phyloP scores from a whole-genome alignment of 2,329 filamentous ascomycete genomes.

The Paecilomyces dactylethromorphus region DNA sequence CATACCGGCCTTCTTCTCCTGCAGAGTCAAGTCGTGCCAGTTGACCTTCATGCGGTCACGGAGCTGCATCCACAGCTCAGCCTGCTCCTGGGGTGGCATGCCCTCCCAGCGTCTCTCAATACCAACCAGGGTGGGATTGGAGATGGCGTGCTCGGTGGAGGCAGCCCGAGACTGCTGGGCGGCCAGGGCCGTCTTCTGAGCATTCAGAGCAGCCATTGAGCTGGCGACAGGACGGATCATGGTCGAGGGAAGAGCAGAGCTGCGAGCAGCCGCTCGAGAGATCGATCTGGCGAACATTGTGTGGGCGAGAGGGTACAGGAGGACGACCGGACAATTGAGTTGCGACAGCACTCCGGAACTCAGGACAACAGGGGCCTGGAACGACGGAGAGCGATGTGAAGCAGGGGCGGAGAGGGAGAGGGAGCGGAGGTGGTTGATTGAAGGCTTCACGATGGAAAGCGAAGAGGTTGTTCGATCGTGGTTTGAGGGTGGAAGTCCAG shows the following conservation, averaged over 20 bases:
- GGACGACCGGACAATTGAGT: constrained; percentile 22
- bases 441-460: constrained; percentile 19
- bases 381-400: background rate
- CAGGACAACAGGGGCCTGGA: background rate
- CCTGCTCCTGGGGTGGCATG: constrained; percentile 98
- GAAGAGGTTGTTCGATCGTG: constrained; percentile 28
- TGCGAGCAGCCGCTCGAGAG: constrained; percentile 39
- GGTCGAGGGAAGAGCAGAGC: constrained; percentile 30
- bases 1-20: constrained; percentile 99
- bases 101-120: constrained; percentile 99
- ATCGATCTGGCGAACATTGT: constrained; percentile 43
- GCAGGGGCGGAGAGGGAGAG: constrained; percentile 3
- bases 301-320: constrained; percentile 20
- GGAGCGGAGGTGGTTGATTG: constrained; percentile 21
- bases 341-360: constrained; percentile 3
- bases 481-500: constrained; percentile 36
- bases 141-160: constrained; percentile 77
- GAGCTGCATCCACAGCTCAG: constrained; percentile 96
- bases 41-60: constrained; percentile 98
- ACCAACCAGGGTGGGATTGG: constrained; percentile 93
- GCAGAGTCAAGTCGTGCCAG: constrained; percentile 89
- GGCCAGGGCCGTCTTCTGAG: constrained; percentile 27
- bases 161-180: constrained; percentile 49
- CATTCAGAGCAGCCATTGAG: constrained; percentile 32
- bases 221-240: constrained; percentile 18